Conservation (phyloP, 208 protist species). For the Acanthamoeba royreba region DNA sequence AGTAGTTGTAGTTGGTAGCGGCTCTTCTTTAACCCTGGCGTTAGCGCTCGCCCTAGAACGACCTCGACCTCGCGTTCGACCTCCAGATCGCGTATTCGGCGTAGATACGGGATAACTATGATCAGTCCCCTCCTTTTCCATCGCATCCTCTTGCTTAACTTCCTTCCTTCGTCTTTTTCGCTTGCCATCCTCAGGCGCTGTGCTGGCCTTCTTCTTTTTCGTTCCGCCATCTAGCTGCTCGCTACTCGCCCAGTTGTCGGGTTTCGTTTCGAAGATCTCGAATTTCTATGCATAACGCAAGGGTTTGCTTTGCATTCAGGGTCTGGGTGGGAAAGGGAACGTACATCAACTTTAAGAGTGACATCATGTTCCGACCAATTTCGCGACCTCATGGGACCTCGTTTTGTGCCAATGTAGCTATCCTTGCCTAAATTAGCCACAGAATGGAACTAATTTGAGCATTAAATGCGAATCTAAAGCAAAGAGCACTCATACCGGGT, state of each 20-base stretch:
- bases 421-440: neutral
- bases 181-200: too few relatives aligned
- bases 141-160: neutral
- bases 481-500: neutral
- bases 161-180: neutral
- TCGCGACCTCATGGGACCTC: neutral
- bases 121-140: too few relatives aligned
- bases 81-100: too few relatives aligned
- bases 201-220: neutral
- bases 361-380: neutral
- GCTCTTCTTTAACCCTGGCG: too few relatives aligned
- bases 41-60: too few relatives aligned
- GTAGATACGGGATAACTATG: too few relatives aligned
- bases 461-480: neutral
- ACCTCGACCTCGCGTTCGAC: too few relatives aligned
- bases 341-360: neutral
- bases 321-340: neutral
- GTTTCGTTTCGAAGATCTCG: neutral
- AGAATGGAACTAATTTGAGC: neutral
- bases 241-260: neutral
- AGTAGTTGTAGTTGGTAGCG: too few relatives aligned
- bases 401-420: neutral
- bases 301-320: neutral
- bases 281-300: too few relatives aligned
- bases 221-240: neutral